Evolutionary conservation across 202 grass and related monocot species (phyloP).

Genomic region (Carex arenaria): DNA sequence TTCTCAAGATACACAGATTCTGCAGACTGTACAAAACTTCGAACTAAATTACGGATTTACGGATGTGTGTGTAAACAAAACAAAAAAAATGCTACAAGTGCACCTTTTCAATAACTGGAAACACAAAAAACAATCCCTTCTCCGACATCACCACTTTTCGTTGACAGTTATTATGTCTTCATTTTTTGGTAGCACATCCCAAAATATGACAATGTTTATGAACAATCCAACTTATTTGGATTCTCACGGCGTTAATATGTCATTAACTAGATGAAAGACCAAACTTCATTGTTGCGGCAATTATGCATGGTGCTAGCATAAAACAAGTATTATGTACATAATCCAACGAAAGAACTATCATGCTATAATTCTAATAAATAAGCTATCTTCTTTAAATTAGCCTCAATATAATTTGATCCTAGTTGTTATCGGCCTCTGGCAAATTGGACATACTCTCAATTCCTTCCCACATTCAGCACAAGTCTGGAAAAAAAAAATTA

Average conservation of each 20-base stretch:
- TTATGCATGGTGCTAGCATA: neutral
- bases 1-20: neutral
- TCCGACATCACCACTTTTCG: neutral
- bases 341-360: conserved; percentile 7
- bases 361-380: conserved; percentile 20
- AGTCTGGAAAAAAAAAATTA: conserved; percentile 31
- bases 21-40: neutral
- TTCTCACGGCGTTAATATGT: neutral
- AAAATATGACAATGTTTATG: neutral
- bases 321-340: conserved; percentile 3
- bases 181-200: neutral
- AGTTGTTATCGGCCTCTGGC: conserved; percentile 53
- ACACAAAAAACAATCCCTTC: neutral
- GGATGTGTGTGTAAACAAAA: too few relatives aligned
- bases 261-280: neutral
- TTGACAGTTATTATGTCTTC: neutral
- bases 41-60: neutral
- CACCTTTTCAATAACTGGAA: neutral
- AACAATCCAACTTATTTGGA: neutral
- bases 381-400: neutral
- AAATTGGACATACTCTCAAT: conserved; percentile 58
- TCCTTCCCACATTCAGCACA: conserved; percentile 46
- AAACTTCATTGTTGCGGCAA: neutral
- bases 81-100: neutral
- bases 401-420: conserved; percentile 65